phyloP scores from a whole-genome alignment of 345 rosid genomes.

The Citrus mangshanensis region DNA sequence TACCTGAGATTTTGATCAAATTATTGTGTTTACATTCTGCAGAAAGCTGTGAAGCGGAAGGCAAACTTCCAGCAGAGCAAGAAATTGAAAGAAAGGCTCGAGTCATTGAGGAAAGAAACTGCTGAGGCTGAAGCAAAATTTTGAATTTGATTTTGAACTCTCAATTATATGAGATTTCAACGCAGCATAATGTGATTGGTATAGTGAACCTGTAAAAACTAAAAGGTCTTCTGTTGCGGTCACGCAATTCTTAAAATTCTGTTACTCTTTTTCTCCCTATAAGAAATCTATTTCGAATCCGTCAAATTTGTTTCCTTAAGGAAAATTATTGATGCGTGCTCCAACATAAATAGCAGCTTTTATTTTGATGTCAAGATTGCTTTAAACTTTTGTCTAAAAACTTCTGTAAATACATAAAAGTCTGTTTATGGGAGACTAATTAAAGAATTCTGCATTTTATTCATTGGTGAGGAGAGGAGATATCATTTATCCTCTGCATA shows the following conservation, averaged over 20 bases:
- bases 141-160: background rate
- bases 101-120: constrained; percentile 45
- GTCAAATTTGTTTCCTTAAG: background rate
- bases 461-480: too few relatives aligned
- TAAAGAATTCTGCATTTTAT: too few relatives aligned
- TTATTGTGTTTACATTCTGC: constrained; percentile 1
- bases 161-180: background rate
- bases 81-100: constrained; percentile 56
- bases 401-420: too few relatives aligned
- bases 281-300: too few relatives aligned
- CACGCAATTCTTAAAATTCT: too few relatives aligned
- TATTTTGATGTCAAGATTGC: background rate
- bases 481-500: too few relatives aligned
- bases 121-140: constrained; percentile 23
- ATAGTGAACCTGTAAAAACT: background rate
- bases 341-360: background rate
- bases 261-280: background rate
- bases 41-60: constrained; percentile 93
- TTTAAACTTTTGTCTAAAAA: too few relatives aligned
- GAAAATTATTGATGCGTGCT: background rate
- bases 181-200: background rate
- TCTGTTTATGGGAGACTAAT: too few relatives aligned
- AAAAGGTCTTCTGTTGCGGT: too few relatives aligned
- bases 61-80: constrained; percentile 72
- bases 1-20: background rate